A percentile compares a stretch with the other conserved stretches of the same genome.
Conservation (phyloP, 352 stramenopile genomes). For the Thraustochytrium sp. region DNA sequence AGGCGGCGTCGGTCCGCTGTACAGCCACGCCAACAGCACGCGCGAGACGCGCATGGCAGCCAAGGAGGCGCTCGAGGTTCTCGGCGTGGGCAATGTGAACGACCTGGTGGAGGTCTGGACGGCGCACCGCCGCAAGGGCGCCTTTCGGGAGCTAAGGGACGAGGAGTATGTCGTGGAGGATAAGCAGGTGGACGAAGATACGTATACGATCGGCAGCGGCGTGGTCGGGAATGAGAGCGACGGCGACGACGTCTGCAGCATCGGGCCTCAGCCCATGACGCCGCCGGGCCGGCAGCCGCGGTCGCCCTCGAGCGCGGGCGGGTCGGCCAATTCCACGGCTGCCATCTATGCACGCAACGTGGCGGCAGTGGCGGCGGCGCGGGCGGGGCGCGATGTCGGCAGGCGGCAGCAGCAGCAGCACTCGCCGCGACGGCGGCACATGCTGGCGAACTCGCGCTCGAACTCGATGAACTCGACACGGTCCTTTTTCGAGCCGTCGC, state of each 20-base stretch:
- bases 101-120: conserved; percentile 35
- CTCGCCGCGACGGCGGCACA: neutral
- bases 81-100: conserved; percentile 21
- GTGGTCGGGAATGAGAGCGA: too few relatives aligned
- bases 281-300: too few relatives aligned
- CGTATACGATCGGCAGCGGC: neutral
- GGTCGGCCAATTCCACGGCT: neutral
- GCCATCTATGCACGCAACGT: neutral
- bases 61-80: conserved; percentile 23
- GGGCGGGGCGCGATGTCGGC: too few relatives aligned
- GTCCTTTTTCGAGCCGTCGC: neutral
- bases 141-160: neutral
- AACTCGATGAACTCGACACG: conserved; percentile 24
- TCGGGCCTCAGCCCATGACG: too few relatives aligned
- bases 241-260: too few relatives aligned
- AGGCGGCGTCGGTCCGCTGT: neutral
- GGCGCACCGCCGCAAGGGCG: neutral
- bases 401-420: too few relatives aligned
- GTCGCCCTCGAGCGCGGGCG: neutral
- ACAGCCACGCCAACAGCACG: conserved; percentile 39
- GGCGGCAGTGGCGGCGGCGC: too few relatives aligned
- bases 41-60: neutral
- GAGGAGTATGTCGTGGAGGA: conserved; percentile 1
- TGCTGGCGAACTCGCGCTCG: neutral
- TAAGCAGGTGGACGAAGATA: conserved; percentile 6